These are phyloP conservation scores for Arthrobotrys pseudoclavata DNA, from an alignment of 2,329 filamentous ascomycete species.

Conservation along the genomic window DNA sequence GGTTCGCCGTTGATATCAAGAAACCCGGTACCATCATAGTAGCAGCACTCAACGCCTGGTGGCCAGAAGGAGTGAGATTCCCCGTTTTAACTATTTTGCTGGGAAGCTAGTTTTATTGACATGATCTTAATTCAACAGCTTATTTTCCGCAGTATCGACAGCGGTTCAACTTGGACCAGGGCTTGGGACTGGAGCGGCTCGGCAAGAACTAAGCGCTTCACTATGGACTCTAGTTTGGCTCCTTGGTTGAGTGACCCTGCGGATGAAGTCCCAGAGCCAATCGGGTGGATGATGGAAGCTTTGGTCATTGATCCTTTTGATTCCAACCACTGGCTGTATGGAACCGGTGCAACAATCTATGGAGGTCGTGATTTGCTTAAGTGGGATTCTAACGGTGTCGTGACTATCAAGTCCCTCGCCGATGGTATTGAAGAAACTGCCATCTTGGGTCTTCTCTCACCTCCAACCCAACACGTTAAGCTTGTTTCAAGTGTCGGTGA, in stretches of 20 bases:
- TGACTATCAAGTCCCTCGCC: slow-evolving; percentile 70
- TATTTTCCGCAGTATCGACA: slow-evolving; percentile 67
- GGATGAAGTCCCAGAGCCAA: slow-evolving; percentile 66
- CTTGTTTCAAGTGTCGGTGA: slow-evolving; percentile 71
- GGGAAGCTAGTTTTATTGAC: neutral
- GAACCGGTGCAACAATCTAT: slow-evolving; percentile 72
- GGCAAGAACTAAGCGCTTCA: slow-evolving; percentile 68
- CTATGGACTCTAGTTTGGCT: slow-evolving; percentile 68
- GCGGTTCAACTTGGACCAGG: slow-evolving; percentile 71
- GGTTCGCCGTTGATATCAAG: slow-evolving; percentile 71
- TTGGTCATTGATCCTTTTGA: slow-evolving; percentile 73
- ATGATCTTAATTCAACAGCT: slow-evolving; percentile 22
- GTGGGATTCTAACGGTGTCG: slow-evolving; percentile 70
- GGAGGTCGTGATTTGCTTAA: slow-evolving; percentile 71
- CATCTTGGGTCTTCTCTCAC: slow-evolving; percentile 69
- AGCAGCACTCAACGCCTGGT: slow-evolving; percentile 73
- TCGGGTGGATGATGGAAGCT: slow-evolving; percentile 75
- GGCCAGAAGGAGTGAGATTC: slow-evolving; percentile 71
- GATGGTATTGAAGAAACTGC: slow-evolving; percentile 72
- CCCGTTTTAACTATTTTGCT: neutral
- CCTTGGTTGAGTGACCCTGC: slow-evolving; percentile 71
- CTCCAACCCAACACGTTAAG: slow-evolving; percentile 67
- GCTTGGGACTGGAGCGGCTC: slow-evolving; percentile 71
- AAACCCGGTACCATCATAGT: slow-evolving; percentile 73
- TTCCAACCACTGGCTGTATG: slow-evolving; percentile 74